Evolutionary conservation across 192 early-diverging fungal species (phyloP), one percentile per base, ranked within the genome.

Genomic region (Phlyctochytrium bullatum): DNA sequence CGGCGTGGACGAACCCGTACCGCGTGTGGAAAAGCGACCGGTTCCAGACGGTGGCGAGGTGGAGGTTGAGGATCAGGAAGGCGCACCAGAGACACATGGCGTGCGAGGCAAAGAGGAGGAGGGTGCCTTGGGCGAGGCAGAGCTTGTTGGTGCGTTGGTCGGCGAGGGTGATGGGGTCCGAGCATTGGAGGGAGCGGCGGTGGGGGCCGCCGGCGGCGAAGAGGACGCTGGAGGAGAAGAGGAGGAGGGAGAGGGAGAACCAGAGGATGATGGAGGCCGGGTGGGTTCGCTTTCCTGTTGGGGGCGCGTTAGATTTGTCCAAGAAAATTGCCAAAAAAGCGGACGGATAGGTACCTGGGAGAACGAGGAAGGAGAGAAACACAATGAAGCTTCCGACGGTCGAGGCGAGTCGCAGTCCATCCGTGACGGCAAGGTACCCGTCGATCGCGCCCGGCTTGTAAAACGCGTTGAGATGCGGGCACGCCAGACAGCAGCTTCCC

Each of bases 361-460:
- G 40, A n/a, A n/a, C n/a, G 12, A 50, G 12, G 40, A 50, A 50
- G 12, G 40, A 50, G n/a, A 50, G 10, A n/a, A 50, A 50, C 12
- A 50, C 40, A n/a, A 50, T 14, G 12, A 50, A n/a, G 12, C 12
- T 14, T 10, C 40, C 40, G 12, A 50, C 10, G 40, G 40, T n/a
- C 40, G 40, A 50, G 12, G 40, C 40, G 10, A 50, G 12, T 10
- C 40, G 40, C 40, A 50, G 10, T 10, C 12, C 12, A n/a, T 50
- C 40, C 10, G 40, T 14, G 12, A 10, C 10, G 40, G 10, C n/a
- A 10, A 50, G 40, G 40, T 50, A 50, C 40, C 12, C 40, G 40
- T 50, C 40, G 40, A 50, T 50, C 12, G 40, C 40, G 10, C 40
- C 40, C 40, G 40, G 40, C 40, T 50, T 50, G 40, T 50, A 50